Base-by-base conservation (phyloP, 805 yeast species). In the Dipodascopsis tothii region DNA sequence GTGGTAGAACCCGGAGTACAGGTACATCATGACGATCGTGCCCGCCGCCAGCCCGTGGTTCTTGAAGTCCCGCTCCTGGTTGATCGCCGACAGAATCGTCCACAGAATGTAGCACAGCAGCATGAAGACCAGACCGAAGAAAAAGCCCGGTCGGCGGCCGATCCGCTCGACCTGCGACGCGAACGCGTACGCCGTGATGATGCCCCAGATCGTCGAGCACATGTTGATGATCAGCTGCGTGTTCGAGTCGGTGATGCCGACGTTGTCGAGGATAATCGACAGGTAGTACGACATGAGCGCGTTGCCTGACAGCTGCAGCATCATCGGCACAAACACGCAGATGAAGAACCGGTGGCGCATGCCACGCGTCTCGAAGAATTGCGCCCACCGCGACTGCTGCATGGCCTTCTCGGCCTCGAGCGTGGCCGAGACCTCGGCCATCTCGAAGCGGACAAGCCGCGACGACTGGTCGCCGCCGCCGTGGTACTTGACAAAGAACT, bases 261-360 rank as follows among this genome's bases (percentile, higher is more conserved):
- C 74, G 23, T 5, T 38, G 14, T 59, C 74, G 77, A 44, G 61
- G 57, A 76, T 79, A 55, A 67, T 66, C 47, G 66, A 63, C 50
- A 73, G 59, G 58, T 73, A 73, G 64, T 72, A 73, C 3, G 75
- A 69, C 21, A 72, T 73, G 46, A 73, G 60, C 45, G 75, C 76
- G 52, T 72, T 73, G 56, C 78, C 78, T 19, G 74, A 69, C 27
- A 70, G 54, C 55, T 70, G 74, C 69, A 64, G 64, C 44, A 70
- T 55, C 27, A 58, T 50, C 38, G 66, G 68, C 18, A 67, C 53
- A 52, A 61, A 58, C 27, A 57, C 22, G 33, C 60, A 50, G 53
- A 69, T 55, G 45, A 64, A 58, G 52, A 68, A 55, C 60, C 77
- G 65, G 56, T 66, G 70, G 51, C 71, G 60, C 56, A 65, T 69